Evolutionary conservation across 2,329 filamentous ascomycete genomes (phyloP), one percentile per base, ranked within the genome.

Genomic region (Aotearoamyces nothofagi): DNA sequence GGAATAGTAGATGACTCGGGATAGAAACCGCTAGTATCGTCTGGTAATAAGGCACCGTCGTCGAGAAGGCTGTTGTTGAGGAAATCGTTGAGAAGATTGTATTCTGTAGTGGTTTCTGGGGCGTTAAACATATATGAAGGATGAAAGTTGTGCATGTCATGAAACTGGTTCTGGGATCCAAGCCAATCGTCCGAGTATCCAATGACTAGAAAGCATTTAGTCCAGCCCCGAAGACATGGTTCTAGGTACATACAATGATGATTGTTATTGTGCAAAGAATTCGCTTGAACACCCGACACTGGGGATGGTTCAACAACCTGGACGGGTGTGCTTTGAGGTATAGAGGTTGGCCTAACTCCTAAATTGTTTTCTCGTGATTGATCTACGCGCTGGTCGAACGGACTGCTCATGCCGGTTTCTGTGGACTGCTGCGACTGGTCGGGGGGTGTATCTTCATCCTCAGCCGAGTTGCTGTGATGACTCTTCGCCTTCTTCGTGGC

Each of bases 41-140:
- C 73, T 19, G 74, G 67, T 32, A 77, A 71, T 33, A 77, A 65
- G 29, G 72, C 72, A 36, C 70, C 71, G 51, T 92, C 86, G 56
- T 96, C 86, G 39, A 94, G 67, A 31, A 94, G 60, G 49, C 82
- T 92, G 41, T 76, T 92, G 53, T 86, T 90, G 36, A 98, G 67
- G 50, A 96, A 96, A 54, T 98, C 87, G 60, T 92, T 92, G 48
- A 98, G 71, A 29, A 96, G 61, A 50, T 94, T 93, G 54, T 93
- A 94, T 60, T 98, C 90, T 57, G 90, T 90, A 36, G 80, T 86
- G 43, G 94, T 81, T 56, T 98, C 90, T 38, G 84, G 81, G n/a
- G 74, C 72, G 50, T 78, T 78, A 57, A 94, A 92, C 78, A 93
- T 86, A 60, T 90, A 96, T 48, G 81, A 90, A 34, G 82, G 79